Base-by-base conservation (phyloP, 768 basidiomycete species). In the Trametes elegans region DNA sequence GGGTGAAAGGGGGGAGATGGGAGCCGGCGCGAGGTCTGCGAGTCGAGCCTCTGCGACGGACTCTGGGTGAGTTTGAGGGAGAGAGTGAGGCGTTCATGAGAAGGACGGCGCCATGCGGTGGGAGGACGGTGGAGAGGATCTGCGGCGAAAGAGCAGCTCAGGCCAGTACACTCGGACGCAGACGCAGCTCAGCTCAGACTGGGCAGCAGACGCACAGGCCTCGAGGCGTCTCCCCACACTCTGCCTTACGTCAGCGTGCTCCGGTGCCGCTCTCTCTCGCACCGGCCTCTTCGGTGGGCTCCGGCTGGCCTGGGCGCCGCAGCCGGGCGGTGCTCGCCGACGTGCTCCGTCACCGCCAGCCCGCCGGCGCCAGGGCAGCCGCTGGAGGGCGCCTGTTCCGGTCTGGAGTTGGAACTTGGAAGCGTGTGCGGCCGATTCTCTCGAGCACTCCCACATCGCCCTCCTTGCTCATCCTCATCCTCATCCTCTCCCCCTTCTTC, bases 31-130 rank as follows among this genome's bases (percentile, higher is more conserved):
- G 75, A 10, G 75, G 70, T 49, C 85, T 68, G 38, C 77, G 76
- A 0, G 79, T 79, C 1, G 88, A 90, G 0, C 72, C 68, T 41
- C 74, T 82, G 50, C 85, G 74, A 59, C 79, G 79, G 39, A 79
- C 73, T 60, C 76, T 80, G 19, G 80, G 77, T 16, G 86, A 77
- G 52, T 71, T 72, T 34, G 65, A 67, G 34, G 82, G 80, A 23
- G 81, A 74, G 59, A 82, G 77, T 11, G 78, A 75, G 53, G 79
- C 51, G 70, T 66, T 74, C 76, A 79, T 79, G 61, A 64, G 54
- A 53, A 39, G 34, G 26, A 18, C 26, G 60, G 32, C 41, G 61
- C 62, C 66, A 65, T 67, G 31, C 62, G 53, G 56, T 39, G 48
- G 40, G 19, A 21, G 6, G n/a, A n/a, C n/a, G n/a, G n/a, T n/a